Percentiles rank a stretch among this genome's conserved stretches.
Conservation (phyloP, 495 filamentous ascomycete genomes). For the Bathelium albidoporum region DNA sequence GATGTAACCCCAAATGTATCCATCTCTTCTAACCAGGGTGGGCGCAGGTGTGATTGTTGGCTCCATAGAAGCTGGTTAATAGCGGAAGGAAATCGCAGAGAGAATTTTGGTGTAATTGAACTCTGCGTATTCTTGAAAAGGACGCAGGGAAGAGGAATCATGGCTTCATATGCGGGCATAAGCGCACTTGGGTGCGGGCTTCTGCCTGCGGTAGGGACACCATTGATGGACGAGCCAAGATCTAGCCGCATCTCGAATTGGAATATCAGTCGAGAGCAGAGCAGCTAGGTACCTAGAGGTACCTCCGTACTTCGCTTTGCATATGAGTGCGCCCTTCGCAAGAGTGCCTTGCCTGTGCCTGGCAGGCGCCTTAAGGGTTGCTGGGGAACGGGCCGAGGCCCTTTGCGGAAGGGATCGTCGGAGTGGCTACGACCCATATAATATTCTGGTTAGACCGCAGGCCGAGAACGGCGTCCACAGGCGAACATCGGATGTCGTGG, state of each 20-base stretch:
- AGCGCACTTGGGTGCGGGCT: background rate
- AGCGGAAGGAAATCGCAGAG: background rate
- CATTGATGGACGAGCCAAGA: background rate
- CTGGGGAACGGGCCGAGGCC: background rate
- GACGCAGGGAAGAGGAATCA: background rate
- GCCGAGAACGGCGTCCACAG: background rate
- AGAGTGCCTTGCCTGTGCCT: background rate
- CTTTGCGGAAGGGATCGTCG: background rate
- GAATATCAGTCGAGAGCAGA: background rate
- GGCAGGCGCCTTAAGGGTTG: too few relatives aligned
- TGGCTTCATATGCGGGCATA: background rate
- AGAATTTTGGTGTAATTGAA: background rate
- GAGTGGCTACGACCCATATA: background rate
- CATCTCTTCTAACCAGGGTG: background rate
- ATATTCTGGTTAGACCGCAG: background rate
- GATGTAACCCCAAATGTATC: constrained; percentile 1
- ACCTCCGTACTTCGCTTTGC: too few relatives aligned
- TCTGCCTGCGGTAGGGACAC: background rate
- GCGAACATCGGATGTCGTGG: background rate
- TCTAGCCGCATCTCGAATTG: background rate
- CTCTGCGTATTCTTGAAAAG: background rate
- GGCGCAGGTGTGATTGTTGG: background rate
- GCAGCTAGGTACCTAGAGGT: background rate
- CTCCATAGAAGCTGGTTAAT: background rate
- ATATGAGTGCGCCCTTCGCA: background rate